Evolutionary conservation across 2,329 filamentous ascomycete species (phyloP).

Genomic region (Neobulgaria alba): DNA sequence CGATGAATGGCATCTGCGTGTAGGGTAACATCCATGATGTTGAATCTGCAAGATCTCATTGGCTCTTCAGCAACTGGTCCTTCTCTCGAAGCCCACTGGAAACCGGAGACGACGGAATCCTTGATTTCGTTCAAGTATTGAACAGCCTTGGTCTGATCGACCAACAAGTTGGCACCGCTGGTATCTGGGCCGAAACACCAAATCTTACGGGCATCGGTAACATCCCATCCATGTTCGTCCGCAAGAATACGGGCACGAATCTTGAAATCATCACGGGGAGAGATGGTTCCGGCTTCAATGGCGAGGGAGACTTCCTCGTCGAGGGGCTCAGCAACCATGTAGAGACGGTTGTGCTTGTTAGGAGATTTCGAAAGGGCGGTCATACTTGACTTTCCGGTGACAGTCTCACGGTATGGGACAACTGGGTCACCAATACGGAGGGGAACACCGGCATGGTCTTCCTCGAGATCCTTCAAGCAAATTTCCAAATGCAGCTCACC

Average conservation of each 20-base stretch:
- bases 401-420: slow-evolving; percentile 97
- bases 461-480: slow-evolving; percentile 99
- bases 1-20: slow-evolving; percentile 99
- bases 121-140: slow-evolving; percentile 99
- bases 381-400: slow-evolving; percentile 76
- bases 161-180: slow-evolving; percentile 92
- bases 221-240: slow-evolving; percentile 97
- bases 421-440: slow-evolving; percentile 97
- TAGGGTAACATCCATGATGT: slow-evolving; percentile 98
- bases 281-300: slow-evolving; percentile 89
- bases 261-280: slow-evolving; percentile 98
- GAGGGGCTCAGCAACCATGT: slow-evolving; percentile 86
- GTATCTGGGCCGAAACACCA: slow-evolving; percentile 99
- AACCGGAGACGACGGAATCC: slow-evolving; percentile 98
- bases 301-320: slow-evolving; percentile 83
- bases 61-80: slow-evolving; percentile 97
- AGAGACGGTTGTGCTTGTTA: slow-evolving; percentile 99
- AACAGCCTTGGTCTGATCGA: slow-evolving; percentile 99
- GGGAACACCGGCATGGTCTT: slow-evolving; percentile 97
- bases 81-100: slow-evolving; percentile 99
- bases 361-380: slow-evolving; percentile 98
- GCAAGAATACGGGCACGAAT: slow-evolving; percentile 89
- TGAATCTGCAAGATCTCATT: slow-evolving; percentile 95
- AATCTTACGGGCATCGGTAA: slow-evolving; percentile 99
- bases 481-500: slow-evolving; percentile 99